Percentiles rank a stretch among this genome's conserved stretches.
phyloP scores from a whole-genome alignment of 2,329 filamentous ascomycete species.

The Colletotrichum sp. region DNA sequence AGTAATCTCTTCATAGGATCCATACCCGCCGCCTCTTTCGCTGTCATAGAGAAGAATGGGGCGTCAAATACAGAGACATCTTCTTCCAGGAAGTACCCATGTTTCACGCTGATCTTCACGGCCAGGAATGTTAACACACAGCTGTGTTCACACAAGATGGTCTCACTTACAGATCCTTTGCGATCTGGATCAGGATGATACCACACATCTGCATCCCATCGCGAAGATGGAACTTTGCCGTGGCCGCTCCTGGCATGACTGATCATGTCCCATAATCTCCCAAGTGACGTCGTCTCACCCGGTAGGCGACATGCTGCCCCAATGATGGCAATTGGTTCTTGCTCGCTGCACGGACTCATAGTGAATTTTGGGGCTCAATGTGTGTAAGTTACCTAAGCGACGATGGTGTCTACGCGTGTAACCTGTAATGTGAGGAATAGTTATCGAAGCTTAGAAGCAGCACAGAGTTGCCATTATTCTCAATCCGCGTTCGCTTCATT shows the following conservation, averaged over 20 bases:
- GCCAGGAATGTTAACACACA: background rate
- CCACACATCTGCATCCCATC: slow-evolving; percentile 26
- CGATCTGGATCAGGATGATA: slow-evolving; percentile 22
- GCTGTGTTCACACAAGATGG: no score
- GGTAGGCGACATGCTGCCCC: slow-evolving; percentile 44
- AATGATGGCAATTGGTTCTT: slow-evolving; percentile 42
- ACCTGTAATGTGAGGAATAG: background rate
- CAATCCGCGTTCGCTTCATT: background rate
- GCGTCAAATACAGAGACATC: slow-evolving; percentile 56
- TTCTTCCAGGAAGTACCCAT: slow-evolving; percentile 47
- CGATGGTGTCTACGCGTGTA: background rate
- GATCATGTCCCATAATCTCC: slow-evolving; percentile 39
- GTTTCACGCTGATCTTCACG: slow-evolving; percentile 18
- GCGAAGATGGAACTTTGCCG: slow-evolving; percentile 21
- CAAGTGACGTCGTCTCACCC: slow-evolving; percentile 33
- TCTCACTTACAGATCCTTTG: slow-evolving; percentile 19
- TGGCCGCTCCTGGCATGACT: slow-evolving; percentile 1
- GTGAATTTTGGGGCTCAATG: background rate
- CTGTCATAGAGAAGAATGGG: slow-evolving; percentile 55
- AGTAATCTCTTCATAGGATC: slow-evolving; percentile 43
- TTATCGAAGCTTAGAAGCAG: background rate
- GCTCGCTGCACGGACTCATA: background rate
- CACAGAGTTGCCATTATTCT: background rate
- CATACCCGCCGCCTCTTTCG: slow-evolving; percentile 55
- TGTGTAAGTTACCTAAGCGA: background rate